A percentile compares a stretch with the other conserved stretches of the same genome.
Conservation (phyloP, 2,329 filamentous ascomycete genomes). For the Reticulascus tulasneorum region DNA sequence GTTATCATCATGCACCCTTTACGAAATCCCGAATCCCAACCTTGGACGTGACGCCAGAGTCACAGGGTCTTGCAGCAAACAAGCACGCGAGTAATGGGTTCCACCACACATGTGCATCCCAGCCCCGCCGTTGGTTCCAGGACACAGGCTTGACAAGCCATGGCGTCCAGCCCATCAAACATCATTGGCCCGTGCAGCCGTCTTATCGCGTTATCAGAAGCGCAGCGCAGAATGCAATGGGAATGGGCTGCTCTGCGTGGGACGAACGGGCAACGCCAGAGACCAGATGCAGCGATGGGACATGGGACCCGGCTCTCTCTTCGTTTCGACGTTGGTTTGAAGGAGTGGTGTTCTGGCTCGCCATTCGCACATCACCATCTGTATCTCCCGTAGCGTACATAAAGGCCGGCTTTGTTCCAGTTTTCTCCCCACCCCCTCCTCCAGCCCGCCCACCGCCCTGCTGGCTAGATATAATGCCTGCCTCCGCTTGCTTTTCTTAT, state of each 20-base stretch:
- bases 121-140: constrained; percentile 10
- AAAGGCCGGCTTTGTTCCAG: constrained; percentile 7
- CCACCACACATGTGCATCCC: too few species aligned
- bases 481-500: too few species aligned
- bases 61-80: constrained; percentile 14
- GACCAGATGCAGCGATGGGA: too few species aligned
- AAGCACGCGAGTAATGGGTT: too few species aligned
- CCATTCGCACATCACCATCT: constrained; percentile 9
- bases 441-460: too few species aligned
- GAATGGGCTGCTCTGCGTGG: too few species aligned
- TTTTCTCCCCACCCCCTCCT: constrained; percentile 2
- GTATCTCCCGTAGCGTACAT: too few species aligned
- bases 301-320: too few species aligned
- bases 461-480: too few species aligned
- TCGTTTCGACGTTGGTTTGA: constrained; percentile 16
- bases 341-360: constrained; percentile 10
- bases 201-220: constrained; percentile 8
- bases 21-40: too few species aligned
- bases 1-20: too few species aligned
- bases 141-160: constrained; percentile 12
- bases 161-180: constrained; percentile 6
- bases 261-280: too few species aligned
- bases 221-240: not conserved
- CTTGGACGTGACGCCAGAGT: constrained; percentile 10
- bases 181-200: constrained; percentile 9